These are phyloP conservation scores for Tylopilus subfusipes DNA, from an alignment of 768 basidiomycete genomes.

Conservation along the genomic window DNA sequence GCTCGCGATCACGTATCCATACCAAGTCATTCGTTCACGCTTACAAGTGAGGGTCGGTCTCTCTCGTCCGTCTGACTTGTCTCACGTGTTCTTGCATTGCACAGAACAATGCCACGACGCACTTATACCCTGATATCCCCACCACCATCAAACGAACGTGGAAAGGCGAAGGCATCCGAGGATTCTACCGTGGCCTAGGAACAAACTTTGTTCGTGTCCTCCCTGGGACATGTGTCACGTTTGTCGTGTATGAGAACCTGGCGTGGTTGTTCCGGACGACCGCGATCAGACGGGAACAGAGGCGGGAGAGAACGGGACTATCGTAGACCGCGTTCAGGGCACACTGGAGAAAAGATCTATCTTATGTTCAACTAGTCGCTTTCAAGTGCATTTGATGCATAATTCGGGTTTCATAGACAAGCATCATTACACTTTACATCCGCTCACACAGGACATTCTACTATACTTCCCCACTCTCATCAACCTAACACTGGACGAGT, in stretches of 20 bases:
- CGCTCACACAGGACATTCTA: neutral
- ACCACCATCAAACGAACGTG: conserved; percentile 79
- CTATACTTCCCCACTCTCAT: conserved; percentile 6
- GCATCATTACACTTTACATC: conserved; percentile 11
- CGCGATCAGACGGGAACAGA: conserved; percentile 50
- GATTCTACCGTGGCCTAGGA: conserved; percentile 93
- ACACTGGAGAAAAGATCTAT: neutral
- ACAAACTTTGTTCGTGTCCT: conserved; percentile 93
- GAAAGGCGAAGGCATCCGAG: conserved; percentile 70
- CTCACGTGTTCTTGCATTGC: neutral
- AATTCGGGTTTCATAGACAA: neutral
- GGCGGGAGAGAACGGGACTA: neutral
- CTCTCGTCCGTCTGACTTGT: neutral
- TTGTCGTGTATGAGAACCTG: conserved; percentile 94
- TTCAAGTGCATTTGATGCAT: neutral
- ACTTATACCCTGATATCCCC: conserved; percentile 80
- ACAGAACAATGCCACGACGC: conserved; percentile 63
- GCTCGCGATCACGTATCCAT: conserved; percentile 86
- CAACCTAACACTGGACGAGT: neutral
- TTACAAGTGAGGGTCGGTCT: conserved; percentile 62
- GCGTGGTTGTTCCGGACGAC: conserved; percentile 75
- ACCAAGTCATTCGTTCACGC: conserved; percentile 93
- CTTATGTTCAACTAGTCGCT: conserved; percentile 6
- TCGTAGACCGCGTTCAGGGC: neutral
- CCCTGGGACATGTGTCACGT: conserved; percentile 96